Percentiles rank a stretch among this genome's conserved stretches.
phyloP scores from a whole-genome alignment of 345 rosid species.

The Salix dunnii region DNA sequence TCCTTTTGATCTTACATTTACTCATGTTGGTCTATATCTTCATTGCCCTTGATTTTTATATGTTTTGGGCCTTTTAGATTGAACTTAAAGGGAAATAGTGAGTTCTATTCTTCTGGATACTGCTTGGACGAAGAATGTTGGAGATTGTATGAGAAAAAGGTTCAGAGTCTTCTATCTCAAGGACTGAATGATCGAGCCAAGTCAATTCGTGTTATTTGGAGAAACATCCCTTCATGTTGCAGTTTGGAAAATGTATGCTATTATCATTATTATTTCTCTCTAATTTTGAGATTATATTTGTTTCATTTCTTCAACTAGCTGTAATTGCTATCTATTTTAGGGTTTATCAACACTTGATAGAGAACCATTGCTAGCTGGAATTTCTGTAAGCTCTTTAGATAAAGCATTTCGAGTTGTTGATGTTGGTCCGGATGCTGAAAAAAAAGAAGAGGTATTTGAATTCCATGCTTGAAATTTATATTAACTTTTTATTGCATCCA shows the following conservation, averaged over 20 bases:
- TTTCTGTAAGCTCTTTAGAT: constrained; percentile 67
- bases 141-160: constrained; percentile 78
- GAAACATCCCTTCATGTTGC: constrained; percentile 53
- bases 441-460: constrained; percentile 66
- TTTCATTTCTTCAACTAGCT: neutral
- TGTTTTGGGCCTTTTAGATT: constrained; percentile 45
- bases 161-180: constrained; percentile 55
- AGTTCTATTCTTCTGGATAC: constrained; percentile 49
- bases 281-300: neutral
- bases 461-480: neutral
- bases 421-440: constrained; percentile 90
- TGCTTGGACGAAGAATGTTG: constrained; percentile 92
- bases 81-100: constrained; percentile 51
- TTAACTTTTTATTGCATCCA: neutral
- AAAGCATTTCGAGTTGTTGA: constrained; percentile 74
- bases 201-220: constrained; percentile 71
- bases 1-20: neutral
- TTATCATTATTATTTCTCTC: constrained; percentile 2
- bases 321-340: constrained; percentile 35
- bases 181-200: constrained; percentile 80
- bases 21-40: constrained; percentile 2
- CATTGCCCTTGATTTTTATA: constrained; percentile 14
- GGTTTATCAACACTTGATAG: constrained; percentile 60
- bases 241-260: constrained; percentile 57
- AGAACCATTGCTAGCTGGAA: constrained; percentile 70